A percentile compares a stretch with the other conserved stretches of the same genome.
Conservation (phyloP, 768 basidiomycete species). For the Termitomyces sp. region DNA sequence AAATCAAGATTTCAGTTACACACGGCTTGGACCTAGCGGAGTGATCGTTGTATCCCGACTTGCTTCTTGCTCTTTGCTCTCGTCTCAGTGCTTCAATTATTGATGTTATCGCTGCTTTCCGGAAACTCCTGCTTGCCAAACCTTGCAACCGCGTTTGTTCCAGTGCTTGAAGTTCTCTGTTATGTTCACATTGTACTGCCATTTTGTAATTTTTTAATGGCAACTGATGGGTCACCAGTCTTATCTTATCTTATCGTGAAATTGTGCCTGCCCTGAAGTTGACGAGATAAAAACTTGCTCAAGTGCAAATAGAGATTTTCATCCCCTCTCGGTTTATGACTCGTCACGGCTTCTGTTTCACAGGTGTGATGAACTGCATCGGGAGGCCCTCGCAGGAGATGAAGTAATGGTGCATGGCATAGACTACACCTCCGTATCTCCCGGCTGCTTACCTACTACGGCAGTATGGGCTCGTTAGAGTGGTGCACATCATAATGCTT, state of each 20-base stretch:
- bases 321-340: slow-evolving; percentile 41
- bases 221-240: background rate
- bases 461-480: slow-evolving; percentile 75
- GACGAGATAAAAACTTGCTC: slow-evolving; percentile 4
- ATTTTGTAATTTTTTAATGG: background rate
- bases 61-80: background rate
- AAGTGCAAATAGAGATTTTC: background rate
- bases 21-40: slow-evolving; percentile 71
- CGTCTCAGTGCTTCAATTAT: background rate
- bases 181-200: background rate
- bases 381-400: slow-evolving; percentile 84
- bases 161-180: background rate
- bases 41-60: slow-evolving; percentile 24
- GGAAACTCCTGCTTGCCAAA: background rate
- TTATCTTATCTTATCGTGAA: slow-evolving; percentile 6
- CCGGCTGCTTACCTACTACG: slow-evolving; percentile 48
- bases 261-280: slow-evolving; percentile 20
- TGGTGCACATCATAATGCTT: slow-evolving; percentile 61
- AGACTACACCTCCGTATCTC: slow-evolving; percentile 87
- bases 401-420: slow-evolving; percentile 87
- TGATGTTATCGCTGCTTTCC: background rate
- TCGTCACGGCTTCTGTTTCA: slow-evolving; percentile 29
- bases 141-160: too few species aligned
- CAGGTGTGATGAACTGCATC: slow-evolving; percentile 37
- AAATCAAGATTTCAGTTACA: slow-evolving; percentile 67